Evolutionary conservation across 176 grass and related monocot species (phyloP).

Genomic region (Aegilops umbellulata): DNA sequence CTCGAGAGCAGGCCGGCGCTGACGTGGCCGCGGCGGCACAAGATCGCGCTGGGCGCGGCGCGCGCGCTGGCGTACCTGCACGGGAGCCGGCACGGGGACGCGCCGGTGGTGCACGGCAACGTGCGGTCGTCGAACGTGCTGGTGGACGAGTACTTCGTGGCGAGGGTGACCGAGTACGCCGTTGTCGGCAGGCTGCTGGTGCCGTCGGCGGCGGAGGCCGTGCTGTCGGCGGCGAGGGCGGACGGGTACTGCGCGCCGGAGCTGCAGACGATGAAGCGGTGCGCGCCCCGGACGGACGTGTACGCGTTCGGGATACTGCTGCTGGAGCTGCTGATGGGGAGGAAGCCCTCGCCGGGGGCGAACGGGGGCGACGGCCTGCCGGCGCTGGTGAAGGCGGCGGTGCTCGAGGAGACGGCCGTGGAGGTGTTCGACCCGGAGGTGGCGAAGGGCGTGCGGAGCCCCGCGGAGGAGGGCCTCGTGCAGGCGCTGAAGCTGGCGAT

Average conservation of each 20-base stretch:
- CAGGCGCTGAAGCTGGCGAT: background rate
- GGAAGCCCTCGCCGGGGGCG: background rate
- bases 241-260: background rate
- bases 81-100: background rate
- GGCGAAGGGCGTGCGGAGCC: background rate
- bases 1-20: background rate
- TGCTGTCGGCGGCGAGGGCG: background rate
- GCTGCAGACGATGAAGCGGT: background rate
- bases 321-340: background rate
- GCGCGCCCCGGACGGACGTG: background rate
- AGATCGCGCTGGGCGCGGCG: background rate
- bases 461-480: background rate
- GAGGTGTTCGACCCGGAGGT: background rate
- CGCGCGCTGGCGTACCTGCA: background rate
- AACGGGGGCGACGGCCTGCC: conserved; percentile 39
- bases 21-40: background rate
- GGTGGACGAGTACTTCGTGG: conserved; percentile 51
- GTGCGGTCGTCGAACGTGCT: background rate
- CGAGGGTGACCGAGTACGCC: conserved; percentile 48
- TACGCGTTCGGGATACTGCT: background rate
- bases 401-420: background rate
- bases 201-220: background rate
- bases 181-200: conserved; percentile 35
- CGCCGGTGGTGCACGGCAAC: background rate
- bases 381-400: conserved; percentile 54